Evolutionary conservation across 768 basidiomycete genomes (phyloP).

Genomic region (Calocera viscosa): DNA sequence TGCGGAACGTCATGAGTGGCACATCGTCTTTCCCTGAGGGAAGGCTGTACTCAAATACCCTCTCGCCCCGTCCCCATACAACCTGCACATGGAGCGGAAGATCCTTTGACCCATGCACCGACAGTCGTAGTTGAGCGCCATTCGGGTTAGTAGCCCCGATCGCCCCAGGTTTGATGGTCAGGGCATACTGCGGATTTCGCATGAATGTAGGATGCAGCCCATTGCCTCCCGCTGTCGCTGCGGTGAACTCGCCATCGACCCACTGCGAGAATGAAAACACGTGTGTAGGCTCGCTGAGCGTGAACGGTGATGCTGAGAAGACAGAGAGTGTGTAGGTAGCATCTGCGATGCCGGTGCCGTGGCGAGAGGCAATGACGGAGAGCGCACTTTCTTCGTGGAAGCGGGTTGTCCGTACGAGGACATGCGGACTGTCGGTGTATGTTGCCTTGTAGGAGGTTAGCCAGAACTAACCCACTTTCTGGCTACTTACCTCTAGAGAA

Average conservation of each 20-base stretch:
- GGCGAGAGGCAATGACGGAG: conserved; percentile 53
- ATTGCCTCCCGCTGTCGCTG: conserved; percentile 74
- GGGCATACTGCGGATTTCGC: conserved; percentile 77
- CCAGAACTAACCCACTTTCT: background rate
- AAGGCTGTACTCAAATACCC: conserved; percentile 56
- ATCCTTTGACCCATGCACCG: conserved; percentile 46
- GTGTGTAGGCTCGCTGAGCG: conserved; percentile 19
- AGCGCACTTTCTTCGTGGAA: conserved; percentile 24
- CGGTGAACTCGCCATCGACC: conserved; percentile 51
- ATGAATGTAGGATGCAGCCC: conserved; percentile 68
- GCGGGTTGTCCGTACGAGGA: conserved; percentile 30
- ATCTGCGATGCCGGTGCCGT: conserved; percentile 42
- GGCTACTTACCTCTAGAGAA: background rate
- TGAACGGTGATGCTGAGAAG: conserved; percentile 34
- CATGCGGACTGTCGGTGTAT: conserved; percentile 36
- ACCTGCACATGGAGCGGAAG: conserved; percentile 60
- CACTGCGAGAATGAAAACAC: conserved; percentile 23
- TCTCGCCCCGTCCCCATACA: conserved; percentile 62
- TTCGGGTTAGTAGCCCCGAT: background rate
- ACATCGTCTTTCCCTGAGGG: background rate
- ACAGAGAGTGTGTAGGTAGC: conserved; percentile 58
- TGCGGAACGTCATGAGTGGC: conserved; percentile 29
- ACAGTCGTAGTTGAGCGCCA: conserved; percentile 32
- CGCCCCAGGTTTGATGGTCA: conserved; percentile 39
- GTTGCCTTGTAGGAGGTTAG: conserved; percentile 23